Evolutionary conservation across 1,139 yeast species (phyloP).

Genomic region (Barnettozyma hawaiiensis): DNA sequence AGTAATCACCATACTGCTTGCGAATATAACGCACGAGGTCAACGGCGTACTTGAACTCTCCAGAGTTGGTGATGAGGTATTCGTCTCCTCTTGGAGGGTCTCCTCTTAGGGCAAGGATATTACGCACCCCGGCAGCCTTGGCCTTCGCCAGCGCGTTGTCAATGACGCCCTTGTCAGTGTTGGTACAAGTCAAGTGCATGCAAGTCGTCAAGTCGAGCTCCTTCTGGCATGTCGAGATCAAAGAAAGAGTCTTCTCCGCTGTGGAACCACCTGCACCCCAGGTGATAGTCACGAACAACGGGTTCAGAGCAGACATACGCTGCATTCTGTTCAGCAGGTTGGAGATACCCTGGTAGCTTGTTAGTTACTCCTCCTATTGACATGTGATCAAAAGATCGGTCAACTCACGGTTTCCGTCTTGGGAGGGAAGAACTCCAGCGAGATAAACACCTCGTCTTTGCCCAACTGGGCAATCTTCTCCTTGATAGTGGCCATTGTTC

Average conservation of each 20-base stretch:
- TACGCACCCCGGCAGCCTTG: conserved; percentile 69
- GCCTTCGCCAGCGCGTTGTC: conserved; percentile 76
- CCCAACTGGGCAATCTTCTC: conserved; percentile 49
- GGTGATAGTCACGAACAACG: conserved; percentile 85
- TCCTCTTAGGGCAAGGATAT: conserved; percentile 89
- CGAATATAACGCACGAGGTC: conserved; percentile 81
- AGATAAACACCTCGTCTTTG: conserved; percentile 59
- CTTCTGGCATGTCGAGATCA: conserved; percentile 72
- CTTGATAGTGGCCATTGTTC: conserved; percentile 41
- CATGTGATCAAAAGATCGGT: not conserved
- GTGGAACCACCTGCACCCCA: conserved; percentile 99
- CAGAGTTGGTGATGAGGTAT: conserved; percentile 41
- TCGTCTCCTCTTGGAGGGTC: conserved; percentile 91
- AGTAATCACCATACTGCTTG: conserved; percentile 60
- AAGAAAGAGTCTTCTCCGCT: conserved; percentile 74
- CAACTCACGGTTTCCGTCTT: conserved; percentile 63
- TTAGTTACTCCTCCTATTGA: conserved; percentile 1
- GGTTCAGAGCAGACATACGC: conserved; percentile 85
- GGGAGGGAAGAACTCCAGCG: conserved; percentile 96
- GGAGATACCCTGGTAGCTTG: conserved; percentile 63
- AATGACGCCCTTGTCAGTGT: conserved; percentile 69
- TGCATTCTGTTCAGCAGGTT: conserved; percentile 80
- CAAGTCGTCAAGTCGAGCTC: conserved; percentile 82
- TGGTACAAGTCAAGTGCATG: conserved; percentile 93
- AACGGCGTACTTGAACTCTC: conserved; percentile 59